These are phyloP conservation scores for Fusarium sp. DNA, from an alignment of 2,329 filamentous ascomycete species.

Conservation along the genomic window DNA sequence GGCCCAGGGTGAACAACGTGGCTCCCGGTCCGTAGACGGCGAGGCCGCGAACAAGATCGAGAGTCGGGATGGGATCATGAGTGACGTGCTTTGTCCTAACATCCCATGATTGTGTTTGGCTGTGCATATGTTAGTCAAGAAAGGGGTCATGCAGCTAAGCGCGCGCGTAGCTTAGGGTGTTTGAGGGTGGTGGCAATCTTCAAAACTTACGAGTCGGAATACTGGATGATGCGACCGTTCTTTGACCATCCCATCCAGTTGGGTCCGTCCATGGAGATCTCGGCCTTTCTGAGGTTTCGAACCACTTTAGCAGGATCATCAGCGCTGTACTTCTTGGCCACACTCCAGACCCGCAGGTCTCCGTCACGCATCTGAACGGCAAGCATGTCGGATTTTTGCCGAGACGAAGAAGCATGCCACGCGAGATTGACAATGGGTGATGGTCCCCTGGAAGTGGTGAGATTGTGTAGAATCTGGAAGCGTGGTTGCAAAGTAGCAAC, in stretches of 20 bases:
- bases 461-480: constrained; percentile 94
- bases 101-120: constrained; percentile 95
- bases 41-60: constrained; percentile 84
- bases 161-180: constrained; percentile 60
- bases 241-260: constrained; percentile 99
- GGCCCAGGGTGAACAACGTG: constrained; percentile 91
- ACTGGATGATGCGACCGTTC: constrained; percentile 95
- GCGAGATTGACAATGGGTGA: constrained; percentile 89
- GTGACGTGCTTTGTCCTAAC: constrained; percentile 98
- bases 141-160: constrained; percentile 56
- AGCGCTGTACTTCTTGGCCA: constrained; percentile 82
- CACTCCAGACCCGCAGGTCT: constrained; percentile 95
- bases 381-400: constrained; percentile 98
- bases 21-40: constrained; percentile 92
- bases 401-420: constrained; percentile 97
- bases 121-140: constrained; percentile 59
- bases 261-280: constrained; percentile 79
- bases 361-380: constrained; percentile 93
- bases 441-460: constrained; percentile 86
- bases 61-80: constrained; percentile 88
- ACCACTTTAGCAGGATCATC: constrained; percentile 90
- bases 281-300: constrained; percentile 84
- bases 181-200: constrained; percentile 37
- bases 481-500: constrained; percentile 90
- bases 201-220: constrained; percentile 83